phyloP scores from a whole-genome alignment of 257 asterid genomes.

The Nicotiana tomentosiformis region DNA sequence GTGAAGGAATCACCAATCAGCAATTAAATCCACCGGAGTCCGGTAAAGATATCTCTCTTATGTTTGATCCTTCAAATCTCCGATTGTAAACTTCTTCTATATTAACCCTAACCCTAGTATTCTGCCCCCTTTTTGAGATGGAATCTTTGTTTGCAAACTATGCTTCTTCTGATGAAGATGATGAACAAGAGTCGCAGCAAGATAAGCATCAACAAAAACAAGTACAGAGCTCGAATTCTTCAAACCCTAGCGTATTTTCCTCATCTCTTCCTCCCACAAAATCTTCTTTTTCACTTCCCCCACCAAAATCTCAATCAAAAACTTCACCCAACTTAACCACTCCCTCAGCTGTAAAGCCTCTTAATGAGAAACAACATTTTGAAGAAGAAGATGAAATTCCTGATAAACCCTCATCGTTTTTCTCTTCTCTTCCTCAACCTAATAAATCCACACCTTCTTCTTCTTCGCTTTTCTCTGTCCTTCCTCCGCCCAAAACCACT shows the following conservation, averaged over 20 bases:
- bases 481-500: conserved; percentile 28
- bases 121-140: conserved; percentile 21
- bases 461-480: conserved; percentile 32
- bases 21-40: not conserved
- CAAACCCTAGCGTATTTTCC: not conserved
- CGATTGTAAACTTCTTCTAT: not conserved
- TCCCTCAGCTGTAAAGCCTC: not conserved
- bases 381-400: not conserved
- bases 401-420: conserved; percentile 19
- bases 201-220: conserved; percentile 9
- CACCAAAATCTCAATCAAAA: conserved; percentile 22
- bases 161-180: conserved; percentile 82
- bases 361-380: conserved; percentile 15
- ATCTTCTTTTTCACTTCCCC: conserved; percentile 9
- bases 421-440: conserved; percentile 61
- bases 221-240: not conserved
- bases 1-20: too few species aligned
- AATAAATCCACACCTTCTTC: conserved; percentile 28
- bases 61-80: not conserved
- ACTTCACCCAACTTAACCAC: conserved; percentile 12
- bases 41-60: not conserved
- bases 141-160: conserved; percentile 69
- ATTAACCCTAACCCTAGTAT: not conserved
- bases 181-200: not conserved
- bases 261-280: not conserved